Evolutionary conservation across 345 rosid species (phyloP), one percentile per base, ranked within the genome.

Genomic region (Ceriops tagal): DNA sequence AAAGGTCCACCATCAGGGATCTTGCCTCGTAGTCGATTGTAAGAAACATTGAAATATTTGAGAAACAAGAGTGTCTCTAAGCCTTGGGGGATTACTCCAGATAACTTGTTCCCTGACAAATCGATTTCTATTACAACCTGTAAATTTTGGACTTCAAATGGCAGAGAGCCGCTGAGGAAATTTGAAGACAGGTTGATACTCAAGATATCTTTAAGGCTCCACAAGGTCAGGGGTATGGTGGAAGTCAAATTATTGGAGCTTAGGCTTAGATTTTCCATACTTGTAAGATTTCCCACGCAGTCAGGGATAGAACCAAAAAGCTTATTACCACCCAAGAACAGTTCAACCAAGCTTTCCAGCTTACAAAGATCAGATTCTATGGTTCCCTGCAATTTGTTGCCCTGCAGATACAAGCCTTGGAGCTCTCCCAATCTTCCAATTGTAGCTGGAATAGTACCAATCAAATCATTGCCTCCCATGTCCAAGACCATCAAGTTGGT

Each of bases 261-360:
- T 26, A 64, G 46, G 21, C 3, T 3, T 22, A 53, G 24, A 9
- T 5, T 6, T 53, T 2, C 9, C 19, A 53, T 1, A n/a, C 24
- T 20, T 13, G 19, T 13, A n/a, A 53, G 47, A 35, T 66, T 24
- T 18, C 52, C 70, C 28, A 66, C 19, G n/a, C 39, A 53, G 20
- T 31, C 19, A 66, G 70, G 70, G 49, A 66, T 55, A 1, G 32
- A 31, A 20, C 70, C 61, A 16, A 15, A n/a, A n/a, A 66, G 49
- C 47, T 34, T 13, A 35, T 66, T 66, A 16, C 61, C 21, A 34
- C 52, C 51, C 19, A 66, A 53, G 31, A 1, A 55, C 34, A 66
- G 22, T 0, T n/a, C 51, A 35, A 53, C n/a, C 21, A 66, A 66
- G 61, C 32, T 53, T 27, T 34, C 4, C 28, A 21, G 49, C n/a